A percentile compares a stretch with the other conserved stretches of the same genome.
phyloP scores from a whole-genome alignment of 2,329 filamentous ascomycete genomes.

The Aspergillus persii region DNA sequence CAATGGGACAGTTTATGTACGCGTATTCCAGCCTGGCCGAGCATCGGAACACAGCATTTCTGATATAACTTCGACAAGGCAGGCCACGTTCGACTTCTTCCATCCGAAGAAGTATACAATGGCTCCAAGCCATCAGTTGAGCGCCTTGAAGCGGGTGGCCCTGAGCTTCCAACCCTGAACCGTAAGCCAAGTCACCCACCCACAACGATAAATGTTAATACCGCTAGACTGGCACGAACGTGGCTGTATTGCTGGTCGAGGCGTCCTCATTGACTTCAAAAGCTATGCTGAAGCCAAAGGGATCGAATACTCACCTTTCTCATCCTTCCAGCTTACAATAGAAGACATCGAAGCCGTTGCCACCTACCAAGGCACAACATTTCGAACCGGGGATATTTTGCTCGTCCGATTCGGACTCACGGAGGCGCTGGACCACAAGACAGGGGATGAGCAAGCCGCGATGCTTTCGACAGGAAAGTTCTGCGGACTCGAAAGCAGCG shows the following conservation, averaged over 20 bases:
- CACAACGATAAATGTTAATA: neutral
- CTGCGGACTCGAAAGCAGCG: slow-evolving; percentile 46
- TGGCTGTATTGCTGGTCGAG: slow-evolving; percentile 49
- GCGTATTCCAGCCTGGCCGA: slow-evolving; percentile 35
- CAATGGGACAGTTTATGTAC: slow-evolving; percentile 49
- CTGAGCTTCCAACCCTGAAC: slow-evolving; percentile 24
- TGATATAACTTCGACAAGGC: neutral
- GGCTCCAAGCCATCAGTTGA: slow-evolving; percentile 27
- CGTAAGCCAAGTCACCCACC: neutral
- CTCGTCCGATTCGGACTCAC: slow-evolving; percentile 25
- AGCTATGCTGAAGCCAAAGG: slow-evolving; percentile 56
- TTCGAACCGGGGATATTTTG: slow-evolving; percentile 22
- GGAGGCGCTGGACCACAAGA: slow-evolving; percentile 16
- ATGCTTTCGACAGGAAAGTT: slow-evolving; percentile 7
- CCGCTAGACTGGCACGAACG: slow-evolving; percentile 36
- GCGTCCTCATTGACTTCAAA: slow-evolving; percentile 54
- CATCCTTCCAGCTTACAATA: slow-evolving; percentile 25
- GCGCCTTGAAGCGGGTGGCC: slow-evolving; percentile 12
- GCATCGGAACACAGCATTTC: neutral
- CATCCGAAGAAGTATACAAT: slow-evolving; percentile 32
- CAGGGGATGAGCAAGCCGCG: slow-evolving; percentile 13
- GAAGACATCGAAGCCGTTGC: slow-evolving; percentile 21
- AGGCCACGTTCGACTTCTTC: slow-evolving; percentile 23
- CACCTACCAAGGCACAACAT: slow-evolving; percentile 14
- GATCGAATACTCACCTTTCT: slow-evolving; percentile 57